Evolutionary conservation across 345 rosid species (phyloP), one percentile per base, ranked within the genome.

Genomic region (Aquilaria yunnanensis): DNA sequence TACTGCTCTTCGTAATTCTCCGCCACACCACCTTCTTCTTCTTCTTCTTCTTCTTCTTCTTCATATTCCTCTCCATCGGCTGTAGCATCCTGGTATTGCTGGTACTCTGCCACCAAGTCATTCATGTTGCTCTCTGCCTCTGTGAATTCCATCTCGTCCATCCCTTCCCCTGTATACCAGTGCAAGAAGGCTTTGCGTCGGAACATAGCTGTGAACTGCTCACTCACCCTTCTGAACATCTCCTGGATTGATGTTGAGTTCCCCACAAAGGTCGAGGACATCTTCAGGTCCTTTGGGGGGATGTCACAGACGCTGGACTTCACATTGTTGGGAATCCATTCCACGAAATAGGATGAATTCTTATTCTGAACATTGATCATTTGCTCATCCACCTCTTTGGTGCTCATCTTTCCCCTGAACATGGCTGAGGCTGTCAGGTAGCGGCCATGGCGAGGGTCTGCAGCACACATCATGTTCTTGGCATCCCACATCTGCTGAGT

Each of bases 61-160:
- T 16, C 23, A 16, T 16, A 16, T 16, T 16, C 23, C 23, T 16
- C 23, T 16, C 23, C 98, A 8, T 89, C 98, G 7, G 87, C 95
- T 0, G 96, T 89, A 33, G 96, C 98, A 56, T 92, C 98, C 79
- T 92, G 98, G 78, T 92, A 92, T 59, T 92, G 96, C 74, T 92
- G 98, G 61, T 92, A 92, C 69, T 92, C 98, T 5, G 98, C 89
- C 52, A 92, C 98, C 33, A 92, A 81, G 74, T 92, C 98, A 48
- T 92, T 92, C 98, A 92, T 92, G 78, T 92, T 92, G 74, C 98
- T 92, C 77, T 92, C 98, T 5, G 98, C 98, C 23, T 16, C 23
- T 16, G 23, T 16, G 23, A 16, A 16, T 16, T 16, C 23, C 23
- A 16, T 16, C 23, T 16, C 23, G 23, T 16, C 23, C 23, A 16